These are phyloP conservation scores for Boletus subcaerulescens DNA, from an alignment of 768 basidiomycete genomes.

Conservation along the genomic window DNA sequence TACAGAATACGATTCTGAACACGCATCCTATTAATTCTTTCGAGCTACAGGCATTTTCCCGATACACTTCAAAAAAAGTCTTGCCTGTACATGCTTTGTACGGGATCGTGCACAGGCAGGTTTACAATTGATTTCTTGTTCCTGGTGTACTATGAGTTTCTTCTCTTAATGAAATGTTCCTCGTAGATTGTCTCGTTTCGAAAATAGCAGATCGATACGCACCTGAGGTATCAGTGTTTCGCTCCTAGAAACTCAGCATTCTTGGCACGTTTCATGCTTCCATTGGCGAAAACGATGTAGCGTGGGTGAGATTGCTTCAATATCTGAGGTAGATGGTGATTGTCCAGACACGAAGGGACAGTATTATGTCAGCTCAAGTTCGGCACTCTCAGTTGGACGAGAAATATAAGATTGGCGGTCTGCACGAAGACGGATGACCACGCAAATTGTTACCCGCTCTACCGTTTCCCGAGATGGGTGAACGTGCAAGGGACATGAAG, in stretches of 20 bases:
- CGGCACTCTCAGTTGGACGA: too few species aligned
- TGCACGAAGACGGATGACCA: too few species aligned
- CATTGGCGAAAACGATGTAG: not conserved
- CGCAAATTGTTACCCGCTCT: too few species aligned
- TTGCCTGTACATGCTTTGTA: conserved; percentile 33
- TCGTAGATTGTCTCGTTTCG: conserved; percentile 32
- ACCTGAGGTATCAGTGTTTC: conserved; percentile 5
- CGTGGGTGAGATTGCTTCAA: conserved; percentile 8
- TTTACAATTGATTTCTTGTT: conserved; percentile 32
- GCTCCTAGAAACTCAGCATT: not conserved
- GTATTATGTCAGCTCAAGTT: too few species aligned
- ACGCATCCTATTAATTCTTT: conserved; percentile 28
- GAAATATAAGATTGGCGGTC: too few species aligned
- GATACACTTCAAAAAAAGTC: conserved; percentile 31
- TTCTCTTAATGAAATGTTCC: conserved; percentile 33
- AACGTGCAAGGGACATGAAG: too few species aligned
- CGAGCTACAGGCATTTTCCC: conserved; percentile 30
- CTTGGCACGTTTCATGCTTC: not conserved
- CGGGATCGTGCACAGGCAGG: conserved; percentile 38
- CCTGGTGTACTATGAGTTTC: conserved; percentile 27
- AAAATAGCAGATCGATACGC: conserved; percentile 21
- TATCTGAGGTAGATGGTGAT: not conserved
- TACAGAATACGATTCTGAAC: conserved; percentile 28
- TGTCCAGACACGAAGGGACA: too few species aligned
- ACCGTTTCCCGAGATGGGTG: too few species aligned